Evolutionary conservation across 371 early-diverging fungal species (phyloP).

Genomic region (Mortierella sp.): DNA sequence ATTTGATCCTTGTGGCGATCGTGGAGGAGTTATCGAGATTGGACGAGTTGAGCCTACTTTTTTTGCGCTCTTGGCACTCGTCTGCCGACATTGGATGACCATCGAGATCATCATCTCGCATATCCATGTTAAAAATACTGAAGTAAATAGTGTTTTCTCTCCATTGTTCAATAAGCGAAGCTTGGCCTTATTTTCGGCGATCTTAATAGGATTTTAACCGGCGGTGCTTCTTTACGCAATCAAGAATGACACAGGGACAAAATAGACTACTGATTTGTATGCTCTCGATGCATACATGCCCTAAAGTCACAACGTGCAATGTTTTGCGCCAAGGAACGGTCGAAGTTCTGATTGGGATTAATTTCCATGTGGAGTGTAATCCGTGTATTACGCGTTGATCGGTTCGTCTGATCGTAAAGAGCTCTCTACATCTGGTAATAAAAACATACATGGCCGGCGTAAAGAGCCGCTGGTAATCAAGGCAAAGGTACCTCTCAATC

Average conservation of each 20-base stretch:
- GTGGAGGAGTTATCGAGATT: too few relatives aligned
- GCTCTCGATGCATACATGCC: background rate
- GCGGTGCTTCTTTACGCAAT: background rate
- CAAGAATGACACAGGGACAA: background rate
- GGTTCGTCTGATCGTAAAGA: background rate
- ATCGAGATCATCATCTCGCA: background rate
- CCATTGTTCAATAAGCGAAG: background rate
- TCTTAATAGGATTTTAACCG: background rate
- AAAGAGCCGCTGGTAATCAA: background rate
- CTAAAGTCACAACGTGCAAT: background rate
- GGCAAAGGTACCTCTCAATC: background rate
- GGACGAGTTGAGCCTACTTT: too few relatives aligned
- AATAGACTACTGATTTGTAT: background rate
- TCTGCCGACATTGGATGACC: background rate
- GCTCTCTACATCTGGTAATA: background rate
- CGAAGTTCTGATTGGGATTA: conserved; percentile 6
- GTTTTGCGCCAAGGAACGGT: conserved; percentile 8
- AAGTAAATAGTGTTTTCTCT: conserved; percentile 2
- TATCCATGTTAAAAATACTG: background rate
- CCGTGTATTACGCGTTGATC: background rate
- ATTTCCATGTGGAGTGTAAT: background rate
- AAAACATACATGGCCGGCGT: background rate
- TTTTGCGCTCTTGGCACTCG: background rate
- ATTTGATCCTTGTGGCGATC: too few relatives aligned
- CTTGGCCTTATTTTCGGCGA: background rate